A percentile compares a stretch with the other conserved stretches of the same genome.
Evolutionary conservation across 163 green algal genomes (phyloP).

Genomic region (Volvox carteri): DNA sequence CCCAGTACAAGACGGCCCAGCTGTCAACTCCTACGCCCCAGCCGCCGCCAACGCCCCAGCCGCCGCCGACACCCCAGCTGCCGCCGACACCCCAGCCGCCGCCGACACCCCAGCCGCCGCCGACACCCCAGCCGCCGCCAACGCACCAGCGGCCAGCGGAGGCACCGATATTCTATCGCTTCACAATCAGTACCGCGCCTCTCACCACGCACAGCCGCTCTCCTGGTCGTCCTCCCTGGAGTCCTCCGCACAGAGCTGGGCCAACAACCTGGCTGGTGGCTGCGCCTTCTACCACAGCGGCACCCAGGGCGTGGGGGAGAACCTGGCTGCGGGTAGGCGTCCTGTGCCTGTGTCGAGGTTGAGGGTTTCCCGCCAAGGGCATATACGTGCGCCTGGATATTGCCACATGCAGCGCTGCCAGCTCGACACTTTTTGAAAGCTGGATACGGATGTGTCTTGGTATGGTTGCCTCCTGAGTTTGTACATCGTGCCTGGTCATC

Average conservation of each 20-base stretch:
- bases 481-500: too few species aligned
- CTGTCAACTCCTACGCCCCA: too few species aligned
- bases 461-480: background rate
- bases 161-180: conserved; percentile 19
- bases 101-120: background rate
- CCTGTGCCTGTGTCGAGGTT: background rate
- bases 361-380: background rate
- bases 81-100: too few species aligned
- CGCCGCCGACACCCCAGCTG: background rate
- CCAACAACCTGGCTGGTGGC: conserved; percentile 14
- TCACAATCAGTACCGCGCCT: conserved; percentile 58
- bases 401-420: background rate
- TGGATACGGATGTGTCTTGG: background rate
- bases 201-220: conserved; percentile 41
- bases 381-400: background rate
- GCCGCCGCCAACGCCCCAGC: background rate
- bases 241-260: conserved; percentile 42
- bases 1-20: background rate
- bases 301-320: conserved; percentile 23
- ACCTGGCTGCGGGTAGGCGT: conserved; percentile 31
- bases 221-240: conserved; percentile 38
- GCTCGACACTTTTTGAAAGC: background rate
- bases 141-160: background rate
- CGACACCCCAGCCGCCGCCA: background rate
- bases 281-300: conserved; percentile 40